Base-by-base conservation (phyloP, 495 filamentous ascomycete species). In the Lichenothelia convexa region DNA sequence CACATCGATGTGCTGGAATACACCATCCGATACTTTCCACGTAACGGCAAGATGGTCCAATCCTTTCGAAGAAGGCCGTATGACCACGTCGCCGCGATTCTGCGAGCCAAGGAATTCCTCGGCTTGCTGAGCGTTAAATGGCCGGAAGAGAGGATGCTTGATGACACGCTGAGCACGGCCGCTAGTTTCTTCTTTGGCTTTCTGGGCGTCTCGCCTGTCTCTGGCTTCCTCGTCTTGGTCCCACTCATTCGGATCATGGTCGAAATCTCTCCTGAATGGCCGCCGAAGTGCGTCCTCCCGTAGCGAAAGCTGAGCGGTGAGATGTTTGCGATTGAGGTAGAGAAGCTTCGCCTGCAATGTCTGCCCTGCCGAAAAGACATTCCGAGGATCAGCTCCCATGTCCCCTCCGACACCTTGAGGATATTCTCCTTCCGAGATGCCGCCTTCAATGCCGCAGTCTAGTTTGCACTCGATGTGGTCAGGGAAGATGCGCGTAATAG, bases 1-100 rank as follows among this genome's bases (percentile, higher is more conserved):
- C 22, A 97, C 91, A 53, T 97, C 91, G 38, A 97, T 81, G 49
- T 97, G 89, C 59, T 97, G 87, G 48, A 82, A 95, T 23, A 94
- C 71, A 39, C 78, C 78, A 45, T 95, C 82, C 0, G 80, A 71
- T n/a, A 97, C 83, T 58, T 95, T 97, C 89, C 89, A 97, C 1
- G 89, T 97, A 27, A 97, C 70, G 3, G 87, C 84, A 33, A 97
- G 69, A 57, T 97, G 89, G 55, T 97, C 91, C 23, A 77, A 75
- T 9, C 89, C 89, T 44, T 85, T 89, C 17, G 84, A 93, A 1
- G 82, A 92, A 9, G 89, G 89, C 8, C 89, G 78, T 47, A 97
- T 93, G 22, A 97, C 80, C 33, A 89, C 80, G 46, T 95, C 91
- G 17, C 89, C 89, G 3, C 74, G 67, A 38, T 70, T 68, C 54